Conservation (phyloP, 176 grass and related monocot genomes). For the Neostapfia colusana region DNA sequence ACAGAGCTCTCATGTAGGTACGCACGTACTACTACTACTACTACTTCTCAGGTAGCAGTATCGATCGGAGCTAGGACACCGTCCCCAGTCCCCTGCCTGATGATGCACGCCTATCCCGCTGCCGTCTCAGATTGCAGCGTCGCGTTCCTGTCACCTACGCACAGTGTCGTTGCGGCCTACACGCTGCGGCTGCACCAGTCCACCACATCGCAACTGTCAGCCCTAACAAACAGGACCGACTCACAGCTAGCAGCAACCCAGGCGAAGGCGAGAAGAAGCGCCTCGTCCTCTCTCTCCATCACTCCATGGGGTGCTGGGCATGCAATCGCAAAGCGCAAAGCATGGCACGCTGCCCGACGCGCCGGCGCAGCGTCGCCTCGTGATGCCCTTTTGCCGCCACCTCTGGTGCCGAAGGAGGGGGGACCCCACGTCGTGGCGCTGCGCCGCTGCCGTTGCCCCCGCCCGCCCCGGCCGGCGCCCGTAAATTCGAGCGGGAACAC, state of each 20-base stretch:
- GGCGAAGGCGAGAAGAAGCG: neutral
- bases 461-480: neutral
- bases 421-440: neutral
- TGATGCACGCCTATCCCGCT: no score
- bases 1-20: neutral
- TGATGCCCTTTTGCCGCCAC: conserved; percentile 35
- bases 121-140: neutral
- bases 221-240: neutral
- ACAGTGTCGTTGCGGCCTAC: neutral
- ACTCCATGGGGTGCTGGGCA: no score
- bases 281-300: no score
- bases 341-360: neutral
- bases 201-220: neutral
- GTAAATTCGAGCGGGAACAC: conserved; percentile 9
- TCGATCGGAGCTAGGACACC: neutral
- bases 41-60: neutral
- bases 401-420: neutral
- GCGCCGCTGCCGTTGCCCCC: neutral
- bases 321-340: neutral
- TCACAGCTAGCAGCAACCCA: neutral
- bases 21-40: no score
- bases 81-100: neutral
- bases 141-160: conserved; percentile 13
- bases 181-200: neutral
- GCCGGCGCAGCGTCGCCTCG: conserved; percentile 4